Evolutionary conservation across 1,139 yeast species (phyloP), one percentile per base, ranked within the genome.

Genomic region (Candida sp.): DNA sequence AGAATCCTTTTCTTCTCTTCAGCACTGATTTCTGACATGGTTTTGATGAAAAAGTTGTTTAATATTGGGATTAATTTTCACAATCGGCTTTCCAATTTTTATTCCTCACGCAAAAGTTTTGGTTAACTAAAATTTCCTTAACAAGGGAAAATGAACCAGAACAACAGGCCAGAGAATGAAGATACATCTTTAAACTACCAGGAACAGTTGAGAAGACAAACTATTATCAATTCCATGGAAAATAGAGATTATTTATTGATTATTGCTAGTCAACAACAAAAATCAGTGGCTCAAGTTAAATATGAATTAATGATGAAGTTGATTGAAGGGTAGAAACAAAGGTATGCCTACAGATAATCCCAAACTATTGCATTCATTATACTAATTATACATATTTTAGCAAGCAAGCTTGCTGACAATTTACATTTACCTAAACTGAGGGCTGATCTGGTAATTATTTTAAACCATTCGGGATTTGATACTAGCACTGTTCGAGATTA

Each of bases 1-100:
- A 84, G 64, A 25, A 82, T 54, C 45, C 72, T 68, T 53, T 83
- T 77, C 64, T 80, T 83, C 54, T 85, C 91, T 37, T 81, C 84
- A 4, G 82, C 85, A 27, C 77, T 60, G 42, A 77, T 41, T 41
- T 61, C 40, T 21, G 66, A 50, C 63, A 65, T 63, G n/a, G 12
- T 32, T 33, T 48, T 9, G 9, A n/a, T n/a, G n/a, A n/a, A n/a
- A n/a, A n/a, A n/a, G n/a, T n/a, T n/a, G n/a, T n/a, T n/a, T n/a
- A n/a, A n/a, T n/a, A n/a, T 9, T 25, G 29, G 29, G 29, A 6
- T 25, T 25, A 6, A 25, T 9, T 25, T 6, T 25, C 29, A 9
- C 6, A 25, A 25, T 25, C 9, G 29, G 9, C 4, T 21, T 21
- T 23, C 25, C 25, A 19, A 21, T 33, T 27, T 36, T 19, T 22